Evolutionary conservation across 129 eudicot species (phyloP).

Genomic region (Flaveria sonorensis): DNA sequence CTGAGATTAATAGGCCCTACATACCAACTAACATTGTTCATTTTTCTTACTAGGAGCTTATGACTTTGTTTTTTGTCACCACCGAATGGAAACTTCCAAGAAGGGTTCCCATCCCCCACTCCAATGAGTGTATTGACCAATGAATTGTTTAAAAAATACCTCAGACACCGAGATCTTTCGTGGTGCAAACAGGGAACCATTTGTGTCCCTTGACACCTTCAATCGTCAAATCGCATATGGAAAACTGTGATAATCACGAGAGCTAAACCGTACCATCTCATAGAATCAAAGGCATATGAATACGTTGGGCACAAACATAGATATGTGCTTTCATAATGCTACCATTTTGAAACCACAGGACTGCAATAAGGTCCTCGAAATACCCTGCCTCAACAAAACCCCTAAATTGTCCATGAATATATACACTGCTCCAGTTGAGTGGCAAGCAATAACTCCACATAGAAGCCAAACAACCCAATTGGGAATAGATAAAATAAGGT

Average conservation of each 20-base stretch:
- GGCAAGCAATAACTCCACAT: too few species aligned
- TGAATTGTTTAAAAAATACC: not conserved
- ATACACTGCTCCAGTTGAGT: too few species aligned
- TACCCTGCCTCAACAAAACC: too few species aligned
- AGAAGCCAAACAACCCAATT: too few species aligned
- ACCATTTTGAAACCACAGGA: not conserved
- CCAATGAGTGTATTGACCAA: not conserved
- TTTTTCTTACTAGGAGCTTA: too few species aligned
- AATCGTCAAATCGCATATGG: slow-evolving; percentile 84
- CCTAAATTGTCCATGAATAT: not conserved
- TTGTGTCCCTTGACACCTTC: slow-evolving; percentile 56
- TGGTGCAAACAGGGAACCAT: slow-evolving; percentile 87
- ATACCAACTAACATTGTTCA: too few species aligned
- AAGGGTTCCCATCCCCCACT: too few species aligned
- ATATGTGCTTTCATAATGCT: not conserved
- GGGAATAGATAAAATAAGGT: too few species aligned
- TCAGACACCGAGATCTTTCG: slow-evolving; percentile 51
- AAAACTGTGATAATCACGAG: slow-evolving; percentile 91
- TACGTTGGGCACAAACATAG: slow-evolving; percentile 50
- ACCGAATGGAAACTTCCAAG: too few species aligned
- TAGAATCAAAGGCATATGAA: too few species aligned
- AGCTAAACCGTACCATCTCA: slow-evolving; percentile 77
- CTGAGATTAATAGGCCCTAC: too few species aligned
- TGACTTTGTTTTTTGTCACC: too few species aligned
- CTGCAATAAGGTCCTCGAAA: not conserved